Base-by-base conservation (phyloP, 1,139 yeast species). In the Geotrichum candidum region DNA sequence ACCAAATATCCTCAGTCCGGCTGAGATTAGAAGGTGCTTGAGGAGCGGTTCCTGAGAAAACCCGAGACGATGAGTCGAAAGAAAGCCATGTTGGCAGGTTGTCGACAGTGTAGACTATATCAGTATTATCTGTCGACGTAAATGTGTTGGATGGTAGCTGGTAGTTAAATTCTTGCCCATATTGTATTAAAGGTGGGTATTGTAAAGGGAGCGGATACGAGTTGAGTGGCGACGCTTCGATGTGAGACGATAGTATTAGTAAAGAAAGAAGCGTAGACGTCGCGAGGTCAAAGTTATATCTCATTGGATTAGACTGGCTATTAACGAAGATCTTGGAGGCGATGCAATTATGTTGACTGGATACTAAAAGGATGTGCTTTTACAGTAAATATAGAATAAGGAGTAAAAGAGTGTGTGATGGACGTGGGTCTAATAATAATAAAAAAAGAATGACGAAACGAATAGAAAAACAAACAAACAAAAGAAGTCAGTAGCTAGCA, bases 131-230 rank as follows among this genome's bases (percentile, higher is more conserved):
- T 5, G 75, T 68, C 2, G 89, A 81, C 65, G 81, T 79, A 73
- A 83, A 91, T 2, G 99, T 92, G 67, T 86, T 84, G 63, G 81
- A 77, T 58, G 92, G 86, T 61, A 94, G 76, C 53, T 85, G 81
- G 74, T 90, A 94, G n/a, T 77, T 67, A 75, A 87, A 94, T 0
- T 73, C 70, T 66, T 83, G 78, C 65, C 84, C 83, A 22, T 84
- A 82, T 63, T 96, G 80, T 3, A 96, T 97, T 13, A 94, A 89
- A 48, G 91, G 87, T 22, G 98, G 98, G 50, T 85, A 80, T 74
- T 94, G 99, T 70, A 57, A 7, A 18, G 58, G 7, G 15, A 62
- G 45, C 9, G 64, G 63, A 25, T 60, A 62, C 27, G 62, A 54
- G 50, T 53, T 41, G 0, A 51, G 13, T 7, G 64, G 64, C 9